Conservation (phyloP, 2,329 filamentous ascomycete species). For the Exophiala xenobiotica region DNA sequence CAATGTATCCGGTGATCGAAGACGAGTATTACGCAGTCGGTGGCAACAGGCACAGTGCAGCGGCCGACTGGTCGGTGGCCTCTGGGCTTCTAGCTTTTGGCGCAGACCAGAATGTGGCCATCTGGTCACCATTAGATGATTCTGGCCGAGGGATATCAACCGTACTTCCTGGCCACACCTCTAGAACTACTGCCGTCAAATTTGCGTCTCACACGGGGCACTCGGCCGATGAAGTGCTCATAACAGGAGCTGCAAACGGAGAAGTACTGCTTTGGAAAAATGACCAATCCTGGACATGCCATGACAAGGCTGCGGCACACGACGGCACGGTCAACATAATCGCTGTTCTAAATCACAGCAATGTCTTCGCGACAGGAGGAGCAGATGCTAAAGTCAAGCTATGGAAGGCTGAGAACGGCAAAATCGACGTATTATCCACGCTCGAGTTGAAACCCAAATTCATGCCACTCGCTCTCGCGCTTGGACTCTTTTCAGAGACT, state of each 20-base stretch:
- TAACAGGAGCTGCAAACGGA: conserved; percentile 81
- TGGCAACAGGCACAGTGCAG: conserved; percentile 84
- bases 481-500: conserved; percentile 59
- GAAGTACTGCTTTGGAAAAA: conserved; percentile 64
- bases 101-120: conserved; percentile 79
- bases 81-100: conserved; percentile 79
- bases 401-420: conserved; percentile 61
- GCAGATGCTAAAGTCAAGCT: conserved; percentile 62
- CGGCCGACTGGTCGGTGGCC: conserved; percentile 79
- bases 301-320: conserved; percentile 62
- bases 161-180: conserved; percentile 73
- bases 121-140: conserved; percentile 67
- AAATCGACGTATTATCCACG: conserved; percentile 61
- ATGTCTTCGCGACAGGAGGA: conserved; percentile 59
- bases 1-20: conserved; percentile 13
- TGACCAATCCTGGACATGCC: conserved; percentile 40
- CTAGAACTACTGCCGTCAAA: conserved; percentile 77
- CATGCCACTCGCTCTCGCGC: conserved; percentile 75
- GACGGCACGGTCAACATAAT: conserved; percentile 70
- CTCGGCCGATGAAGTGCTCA: conserved; percentile 56
- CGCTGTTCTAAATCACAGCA: conserved; percentile 44
- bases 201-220: conserved; percentile 60
- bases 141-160: conserved; percentile 58
- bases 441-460: conserved; percentile 74
- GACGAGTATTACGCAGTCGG: conserved; percentile 68